Evolutionary conservation across 305 asterid species (phyloP), one percentile per base, ranked within the genome.

Genomic region (Solanum hybrid): DNA sequence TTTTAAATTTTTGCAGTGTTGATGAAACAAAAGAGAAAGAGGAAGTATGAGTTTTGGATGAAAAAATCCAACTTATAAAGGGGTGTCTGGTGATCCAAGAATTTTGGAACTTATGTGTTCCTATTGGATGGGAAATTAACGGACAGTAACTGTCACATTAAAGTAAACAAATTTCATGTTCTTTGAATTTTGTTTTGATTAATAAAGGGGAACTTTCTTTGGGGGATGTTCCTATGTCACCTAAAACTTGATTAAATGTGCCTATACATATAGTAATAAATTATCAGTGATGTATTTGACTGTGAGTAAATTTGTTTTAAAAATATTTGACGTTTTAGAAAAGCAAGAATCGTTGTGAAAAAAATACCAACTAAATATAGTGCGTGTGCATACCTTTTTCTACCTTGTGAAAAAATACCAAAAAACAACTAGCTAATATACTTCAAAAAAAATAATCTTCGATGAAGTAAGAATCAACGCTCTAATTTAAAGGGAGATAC

Each of bases 71-170:
- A 34, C 75, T 56, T 88, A 26, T 69, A 75, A 38, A 72, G 79
- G 22, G 88, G 71, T 86, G 90, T 90, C 87, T 91, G 95, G 94
- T 90, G 91, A 90, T 92, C 95, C 97, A 80, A 88, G 42, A 92
- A 92, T 87, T 76, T 78, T 76, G 97, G 93, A 90, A 34, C 26
- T 87, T 80, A 36, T 77, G 88, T 24, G 82, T 26, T 79, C 72
- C 72, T 6, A 84, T 88, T 88, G 89, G 88, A 86, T 56, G 19
- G 36, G 82, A 60, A 75, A 75, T 35, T 27, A 29, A 42, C 56
- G 86, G 56, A 86, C 27, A 38, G 29, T 86, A 90, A 40, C 76
- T 78, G 88, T 56, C 88, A 36, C 72, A 78, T 29, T 85, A 45
- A 84, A 29, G 4, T 84, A 31, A 85, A 56, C 3, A 19, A 85